These are phyloP conservation scores for Quercus mongolica DNA, from an alignment of 306 rosid species.

Conservation along the genomic window DNA sequence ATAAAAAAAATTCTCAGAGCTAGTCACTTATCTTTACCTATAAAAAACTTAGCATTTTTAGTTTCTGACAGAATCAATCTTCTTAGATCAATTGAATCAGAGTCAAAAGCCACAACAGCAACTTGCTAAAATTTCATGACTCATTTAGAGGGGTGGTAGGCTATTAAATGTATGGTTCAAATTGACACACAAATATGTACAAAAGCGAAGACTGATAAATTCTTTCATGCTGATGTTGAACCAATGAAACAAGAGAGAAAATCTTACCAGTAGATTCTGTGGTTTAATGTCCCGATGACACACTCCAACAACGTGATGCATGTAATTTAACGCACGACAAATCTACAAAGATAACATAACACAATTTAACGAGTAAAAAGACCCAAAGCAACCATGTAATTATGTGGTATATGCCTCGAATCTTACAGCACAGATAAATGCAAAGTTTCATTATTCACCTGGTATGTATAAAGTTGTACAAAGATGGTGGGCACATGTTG, in stretches of 20 bases:
- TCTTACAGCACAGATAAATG: neutral
- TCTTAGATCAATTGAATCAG: neutral
- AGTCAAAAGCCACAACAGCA: neutral
- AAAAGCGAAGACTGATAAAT: neutral
- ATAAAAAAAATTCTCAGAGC: neutral
- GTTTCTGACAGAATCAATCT: neutral
- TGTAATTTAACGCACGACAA: constrained; percentile 81
- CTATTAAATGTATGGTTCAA: neutral
- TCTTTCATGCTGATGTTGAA: neutral
- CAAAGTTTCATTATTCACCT: constrained; percentile 41
- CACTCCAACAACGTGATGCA: constrained; percentile 78
- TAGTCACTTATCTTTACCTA: neutral
- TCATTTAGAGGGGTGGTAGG: neutral
- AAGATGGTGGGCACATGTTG: constrained; percentile 67
- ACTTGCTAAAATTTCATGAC: neutral
- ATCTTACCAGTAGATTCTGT: constrained; percentile 75
- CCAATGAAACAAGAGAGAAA: constrained; percentile 2
- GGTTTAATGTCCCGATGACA: constrained; percentile 98
- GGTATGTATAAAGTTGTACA: constrained; percentile 76
- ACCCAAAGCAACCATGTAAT: neutral
- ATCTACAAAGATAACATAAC: constrained; percentile 54
- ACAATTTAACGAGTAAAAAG: neutral
- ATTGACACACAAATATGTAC: neutral
- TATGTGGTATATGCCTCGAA: neutral
- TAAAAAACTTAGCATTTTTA: neutral